Conservation (phyloP, 2,329 filamentous ascomycete species). For the Chrysoporthe austroafricana region DNA sequence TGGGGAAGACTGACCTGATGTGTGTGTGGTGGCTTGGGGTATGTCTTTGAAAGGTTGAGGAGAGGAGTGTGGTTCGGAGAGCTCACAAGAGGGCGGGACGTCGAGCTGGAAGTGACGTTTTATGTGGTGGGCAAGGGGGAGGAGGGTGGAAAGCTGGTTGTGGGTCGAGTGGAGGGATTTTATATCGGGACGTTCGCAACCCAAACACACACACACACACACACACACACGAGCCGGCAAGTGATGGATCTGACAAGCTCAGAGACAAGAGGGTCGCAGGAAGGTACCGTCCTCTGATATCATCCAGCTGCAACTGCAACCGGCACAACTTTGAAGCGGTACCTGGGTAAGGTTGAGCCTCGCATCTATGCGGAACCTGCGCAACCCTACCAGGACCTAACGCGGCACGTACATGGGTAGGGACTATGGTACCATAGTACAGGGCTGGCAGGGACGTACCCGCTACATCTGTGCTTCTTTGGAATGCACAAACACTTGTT, state of each 20-base stretch:
- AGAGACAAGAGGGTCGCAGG: constrained; percentile 1
- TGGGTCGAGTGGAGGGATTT: constrained; percentile 28
- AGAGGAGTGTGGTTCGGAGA: constrained; percentile 8
- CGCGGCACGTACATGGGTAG: neutral
- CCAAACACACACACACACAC: neutral
- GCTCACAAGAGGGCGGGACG: constrained; percentile 7
- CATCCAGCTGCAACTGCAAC: constrained; percentile 9
- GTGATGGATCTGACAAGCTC: constrained; percentile 1
- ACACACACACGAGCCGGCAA: neutral
- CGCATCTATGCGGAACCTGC: constrained; percentile 14
- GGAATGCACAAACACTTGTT: too few relatives aligned
- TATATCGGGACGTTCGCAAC: constrained; percentile 19
- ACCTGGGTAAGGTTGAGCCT: constrained; percentile 25
- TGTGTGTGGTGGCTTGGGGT: constrained; percentile 13
- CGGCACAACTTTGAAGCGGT: constrained; percentile 10
- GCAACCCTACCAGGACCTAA: constrained; percentile 10
- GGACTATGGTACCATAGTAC: neutral
- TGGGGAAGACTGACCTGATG: constrained; percentile 17
- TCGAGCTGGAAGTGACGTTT: constrained; percentile 13
- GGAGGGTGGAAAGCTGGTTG: constrained; percentile 14
- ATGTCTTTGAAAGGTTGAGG: neutral
- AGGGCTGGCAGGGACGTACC: constrained; percentile 5
- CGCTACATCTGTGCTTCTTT: neutral
- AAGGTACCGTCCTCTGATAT: constrained; percentile 11
- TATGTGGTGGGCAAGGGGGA: constrained; percentile 16